These are phyloP conservation scores for Micractinium conductrix DNA, from an alignment of 139 green algal species.

Conservation along the genomic window DNA sequence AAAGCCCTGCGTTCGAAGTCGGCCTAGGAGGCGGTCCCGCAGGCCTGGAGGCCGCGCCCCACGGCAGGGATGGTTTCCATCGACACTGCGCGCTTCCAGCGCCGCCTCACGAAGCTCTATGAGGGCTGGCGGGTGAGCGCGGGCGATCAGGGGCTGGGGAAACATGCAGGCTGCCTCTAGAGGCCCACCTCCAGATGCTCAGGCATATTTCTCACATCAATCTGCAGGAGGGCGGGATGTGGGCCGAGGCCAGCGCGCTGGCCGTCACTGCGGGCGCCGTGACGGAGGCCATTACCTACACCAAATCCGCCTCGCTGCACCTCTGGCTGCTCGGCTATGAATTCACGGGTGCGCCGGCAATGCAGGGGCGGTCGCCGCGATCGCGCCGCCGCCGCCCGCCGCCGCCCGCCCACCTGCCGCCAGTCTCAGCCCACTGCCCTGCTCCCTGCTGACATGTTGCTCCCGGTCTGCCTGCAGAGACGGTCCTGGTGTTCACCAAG, in stretches of 20 bases:
- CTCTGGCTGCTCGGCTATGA: slow-evolving; percentile 97
- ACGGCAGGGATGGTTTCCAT: slow-evolving; percentile 48
- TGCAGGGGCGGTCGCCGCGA: background rate
- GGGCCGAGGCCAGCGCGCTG: slow-evolving; percentile 46
- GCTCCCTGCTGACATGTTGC: too few relatives aligned
- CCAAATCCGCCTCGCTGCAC: slow-evolving; percentile 91
- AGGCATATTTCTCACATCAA: background rate
- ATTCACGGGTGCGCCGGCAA: slow-evolving; percentile 77
- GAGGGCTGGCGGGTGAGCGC: slow-evolving; percentile 63
- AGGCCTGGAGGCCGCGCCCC: background rate
- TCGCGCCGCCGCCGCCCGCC: background rate
- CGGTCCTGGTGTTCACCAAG: slow-evolving; percentile 85
- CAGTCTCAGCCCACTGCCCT: too few relatives aligned
- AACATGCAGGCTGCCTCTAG: background rate
- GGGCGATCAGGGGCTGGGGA: background rate
- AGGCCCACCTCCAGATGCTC: background rate
- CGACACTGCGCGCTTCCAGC: slow-evolving; percentile 58
- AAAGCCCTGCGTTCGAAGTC: background rate
- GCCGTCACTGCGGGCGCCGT: slow-evolving; percentile 54
- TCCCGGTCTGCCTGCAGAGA: too few relatives aligned
- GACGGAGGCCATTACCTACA: slow-evolving; percentile 84
- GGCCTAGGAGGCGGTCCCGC: too few relatives aligned
- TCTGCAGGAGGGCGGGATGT: slow-evolving; percentile 2
- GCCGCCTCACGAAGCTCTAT: slow-evolving; percentile 68
- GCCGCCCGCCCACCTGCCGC: background rate